Percentiles rank a stretch among this genome's conserved stretches.
These are phyloP conservation scores for Lagerstroemia speciosa DNA, from an alignment of 345 rosid species.

Conservation along the genomic window DNA sequence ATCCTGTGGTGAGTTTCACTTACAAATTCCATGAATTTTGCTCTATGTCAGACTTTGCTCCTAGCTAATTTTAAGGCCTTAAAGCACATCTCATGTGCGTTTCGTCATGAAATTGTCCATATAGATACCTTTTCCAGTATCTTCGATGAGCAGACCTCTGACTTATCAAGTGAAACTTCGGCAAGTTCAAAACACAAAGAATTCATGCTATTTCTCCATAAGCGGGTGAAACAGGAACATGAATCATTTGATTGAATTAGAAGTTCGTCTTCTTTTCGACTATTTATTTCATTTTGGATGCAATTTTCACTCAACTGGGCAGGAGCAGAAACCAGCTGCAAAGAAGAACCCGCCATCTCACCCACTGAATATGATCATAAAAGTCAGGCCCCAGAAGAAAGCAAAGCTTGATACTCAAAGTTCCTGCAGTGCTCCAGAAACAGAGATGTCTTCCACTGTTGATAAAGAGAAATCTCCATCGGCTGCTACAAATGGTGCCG, in stretches of 20 bases:
- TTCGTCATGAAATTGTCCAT: too few species aligned
- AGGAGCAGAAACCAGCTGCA: constrained; percentile 43
- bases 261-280: not conserved
- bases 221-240: not conserved
- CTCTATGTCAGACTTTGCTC: not conserved
- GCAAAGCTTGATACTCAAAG: constrained; percentile 36
- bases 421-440: constrained; percentile 22
- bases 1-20: constrained; percentile 35
- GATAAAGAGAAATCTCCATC: constrained; percentile 22
- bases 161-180: not conserved
- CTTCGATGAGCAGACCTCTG: too few species aligned
- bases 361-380: constrained; percentile 49
- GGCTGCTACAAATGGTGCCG: not conserved
- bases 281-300: not conserved
- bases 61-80: not conserved
- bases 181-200: not conserved
- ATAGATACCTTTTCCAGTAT: too few species aligned
- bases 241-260: not conserved
- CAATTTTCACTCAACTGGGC: constrained; percentile 10
- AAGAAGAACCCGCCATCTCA: constrained; percentile 53
- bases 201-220: not conserved
- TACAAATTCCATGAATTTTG: not conserved
- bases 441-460: constrained; percentile 12
- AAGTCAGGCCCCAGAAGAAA: constrained; percentile 78
- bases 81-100: not conserved